phyloP scores from a whole-genome alignment of 2,329 filamentous ascomycete species.

The Cordyceps militaris region DNA sequence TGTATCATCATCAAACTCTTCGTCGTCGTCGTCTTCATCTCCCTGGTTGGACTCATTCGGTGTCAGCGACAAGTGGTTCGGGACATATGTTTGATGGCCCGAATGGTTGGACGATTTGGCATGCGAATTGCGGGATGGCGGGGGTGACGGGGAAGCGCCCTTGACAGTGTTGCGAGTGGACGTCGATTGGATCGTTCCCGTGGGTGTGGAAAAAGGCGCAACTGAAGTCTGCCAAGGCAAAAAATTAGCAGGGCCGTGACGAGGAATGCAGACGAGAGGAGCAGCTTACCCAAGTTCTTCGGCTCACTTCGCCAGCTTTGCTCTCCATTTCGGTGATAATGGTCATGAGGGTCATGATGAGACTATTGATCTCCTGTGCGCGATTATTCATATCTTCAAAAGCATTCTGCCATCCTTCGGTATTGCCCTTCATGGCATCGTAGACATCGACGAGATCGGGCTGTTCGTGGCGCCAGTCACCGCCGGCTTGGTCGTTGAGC shows the following conservation, averaged over 20 bases:
- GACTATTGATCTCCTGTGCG: conserved; percentile 60
- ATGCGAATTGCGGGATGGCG: conserved; percentile 6
- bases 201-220: not conserved
- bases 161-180: not conserved
- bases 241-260: not conserved
- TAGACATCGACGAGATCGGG: conserved; percentile 64
- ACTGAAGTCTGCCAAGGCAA: conserved; percentile 1
- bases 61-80: not conserved
- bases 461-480: conserved; percentile 55
- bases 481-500: conserved; percentile 57
- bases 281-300: conserved; percentile 61
- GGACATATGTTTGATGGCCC: not conserved
- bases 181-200: not conserved
- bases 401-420: conserved; percentile 81
- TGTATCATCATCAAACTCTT: conserved; percentile 5
- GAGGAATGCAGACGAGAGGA: not conserved
- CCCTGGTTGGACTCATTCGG: conserved; percentile 11
- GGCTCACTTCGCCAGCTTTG: conserved; percentile 75
- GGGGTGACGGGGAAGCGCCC: conserved; percentile 5
- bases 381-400: conserved; percentile 70
- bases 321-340: conserved; percentile 82
- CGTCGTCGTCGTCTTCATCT: conserved; percentile 8
- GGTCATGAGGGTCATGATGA: conserved; percentile 64
- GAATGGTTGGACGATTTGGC: conserved; percentile 1
- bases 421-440: conserved; percentile 85